Percentiles rank a stretch among this genome's conserved stretches.
phyloP scores from a whole-genome alignment of 805 yeast genomes.

The Wickerhamomyces canadensis region DNA sequence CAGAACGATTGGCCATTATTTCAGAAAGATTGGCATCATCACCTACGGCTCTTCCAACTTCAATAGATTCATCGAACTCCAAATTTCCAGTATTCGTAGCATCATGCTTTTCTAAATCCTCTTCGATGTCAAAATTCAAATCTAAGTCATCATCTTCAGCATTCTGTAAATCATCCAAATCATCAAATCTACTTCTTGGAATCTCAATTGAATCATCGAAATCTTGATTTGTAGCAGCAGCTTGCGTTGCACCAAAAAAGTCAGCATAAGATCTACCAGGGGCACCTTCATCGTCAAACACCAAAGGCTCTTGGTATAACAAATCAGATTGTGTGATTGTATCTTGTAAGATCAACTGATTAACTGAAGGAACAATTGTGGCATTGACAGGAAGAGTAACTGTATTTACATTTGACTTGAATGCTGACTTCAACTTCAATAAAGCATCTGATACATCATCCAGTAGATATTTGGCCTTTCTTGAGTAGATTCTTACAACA shows the following conservation, averaged over 20 bases:
- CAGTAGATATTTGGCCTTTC: constrained; percentile 75
- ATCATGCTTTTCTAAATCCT: constrained; percentile 22
- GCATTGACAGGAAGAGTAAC: constrained; percentile 56
- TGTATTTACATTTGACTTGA: constrained; percentile 38
- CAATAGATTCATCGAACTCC: constrained; percentile 37
- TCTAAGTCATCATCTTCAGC: constrained; percentile 44
- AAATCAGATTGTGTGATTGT: constrained; percentile 76
- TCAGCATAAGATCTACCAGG: constrained; percentile 13
- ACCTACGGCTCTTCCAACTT: constrained; percentile 41
- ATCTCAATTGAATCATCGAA: constrained; percentile 61
- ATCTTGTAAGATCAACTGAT: constrained; percentile 61
- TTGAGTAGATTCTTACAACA: constrained; percentile 78
- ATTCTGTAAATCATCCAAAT: constrained; percentile 24
- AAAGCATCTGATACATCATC: constrained; percentile 82
- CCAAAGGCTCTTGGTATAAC: constrained; percentile 56
- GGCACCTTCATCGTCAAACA: constrained; percentile 22
- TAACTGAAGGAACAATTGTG: constrained; percentile 55
- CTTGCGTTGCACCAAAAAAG: constrained; percentile 13
- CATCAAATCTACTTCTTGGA: constrained; percentile 44
- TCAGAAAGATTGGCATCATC: constrained; percentile 16
- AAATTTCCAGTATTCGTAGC: constrained; percentile 23
- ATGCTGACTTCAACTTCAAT: constrained; percentile 63
- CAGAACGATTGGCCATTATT: constrained; percentile 3
- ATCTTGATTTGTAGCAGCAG: constrained; percentile 15
- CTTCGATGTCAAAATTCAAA: constrained; percentile 38